phyloP scores from a whole-genome alignment of 2,329 filamentous ascomycete species.

The Ophiostoma montium region DNA sequence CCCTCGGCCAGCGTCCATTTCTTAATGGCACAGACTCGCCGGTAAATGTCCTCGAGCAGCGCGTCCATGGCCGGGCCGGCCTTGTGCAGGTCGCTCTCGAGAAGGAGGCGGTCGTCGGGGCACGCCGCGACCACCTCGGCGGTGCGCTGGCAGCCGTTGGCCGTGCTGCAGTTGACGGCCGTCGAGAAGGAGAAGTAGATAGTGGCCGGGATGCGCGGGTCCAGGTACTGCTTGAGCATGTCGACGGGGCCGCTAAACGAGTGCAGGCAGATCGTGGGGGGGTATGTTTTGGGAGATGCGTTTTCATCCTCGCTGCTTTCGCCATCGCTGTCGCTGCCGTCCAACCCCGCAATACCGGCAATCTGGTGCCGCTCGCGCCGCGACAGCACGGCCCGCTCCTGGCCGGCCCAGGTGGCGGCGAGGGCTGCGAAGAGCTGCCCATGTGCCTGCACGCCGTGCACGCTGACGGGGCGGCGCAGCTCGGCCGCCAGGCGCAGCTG shows the following conservation, averaged over 20 bases:
- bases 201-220: slow-evolving; percentile 55
- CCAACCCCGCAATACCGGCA: slow-evolving; percentile 24
- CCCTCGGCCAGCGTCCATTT: slow-evolving; percentile 65
- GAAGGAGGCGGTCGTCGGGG: slow-evolving; percentile 64
- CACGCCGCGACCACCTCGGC: slow-evolving; percentile 55
- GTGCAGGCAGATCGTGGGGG: slow-evolving; percentile 82
- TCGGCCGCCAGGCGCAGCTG: slow-evolving; percentile 61
- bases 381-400: slow-evolving; percentile 48
- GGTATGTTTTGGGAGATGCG: slow-evolving; percentile 42
- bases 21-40: slow-evolving; percentile 64
- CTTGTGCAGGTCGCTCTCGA: slow-evolving; percentile 81
- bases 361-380: slow-evolving; percentile 41
- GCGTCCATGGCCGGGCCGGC: slow-evolving; percentile 73
- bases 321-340: slow-evolving; percentile 18
- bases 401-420: slow-evolving; percentile 52
- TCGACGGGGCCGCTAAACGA: slow-evolving; percentile 75
- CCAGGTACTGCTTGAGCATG: slow-evolving; percentile 63
- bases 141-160: slow-evolving; percentile 32
- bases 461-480: slow-evolving; percentile 48
- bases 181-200: slow-evolving; percentile 84
- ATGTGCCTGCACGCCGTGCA: slow-evolving; percentile 66
- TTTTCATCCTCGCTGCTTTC: slow-evolving; percentile 24
- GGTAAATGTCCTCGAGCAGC: slow-evolving; percentile 58
- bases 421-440: slow-evolving; percentile 55
- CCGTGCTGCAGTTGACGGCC: slow-evolving; percentile 60